Base-by-base conservation (phyloP, 768 basidiomycete genomes). In the Panellus pusillus region DNA sequence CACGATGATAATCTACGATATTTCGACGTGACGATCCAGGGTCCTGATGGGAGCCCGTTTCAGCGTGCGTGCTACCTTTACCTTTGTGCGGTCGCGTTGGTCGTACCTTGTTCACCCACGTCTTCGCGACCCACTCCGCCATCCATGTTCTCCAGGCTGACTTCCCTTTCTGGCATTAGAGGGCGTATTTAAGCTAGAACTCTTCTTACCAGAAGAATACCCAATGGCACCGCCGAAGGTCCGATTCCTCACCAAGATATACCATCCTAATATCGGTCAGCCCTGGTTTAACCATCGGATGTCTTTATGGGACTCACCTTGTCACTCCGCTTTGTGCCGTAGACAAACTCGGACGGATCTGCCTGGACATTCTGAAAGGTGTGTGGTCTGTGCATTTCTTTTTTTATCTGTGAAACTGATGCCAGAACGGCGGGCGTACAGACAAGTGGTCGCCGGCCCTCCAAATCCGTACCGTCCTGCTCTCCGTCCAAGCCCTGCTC, bases 391-490 rank as follows among this genome's bases (percentile, higher is more conserved):
- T 35, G 35, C 31, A 36, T 50, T 44, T 24, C n/a, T 32, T 49
- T 44, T 17, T 37, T 41, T 12, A 32, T 11, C 50, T 37, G 41
- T 36, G 6, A 24, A 24, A 24, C 24, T 41, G 42, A 41, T 31
- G 38, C 15, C 57, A n/a, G n/a, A n/a, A n/a, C n/a, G n/a, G n/a
- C n/a, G 32, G 50, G 40, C 27, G 50, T 38, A 18, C 64, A 93
- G 97, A 99, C 73, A 98, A 98, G 78, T 99, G 97, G 97, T 97
- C 94, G 9, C 97, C 97, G 17, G 97, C 97, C 0, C 79, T 99
- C 15, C 97, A 99, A 70, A 99, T 99, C 73, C 88, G 97, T 62
- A 99, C 97, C 1, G 97, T 99, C 46, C 78, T 99, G 52, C 81
- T 99, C 46, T 98, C 96, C 37, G 81, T 99, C 66, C 97, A 99